Evolutionary conservation across 2,329 filamentous ascomycete genomes (phyloP).

Genomic region (Colletotrichum magnum): DNA sequence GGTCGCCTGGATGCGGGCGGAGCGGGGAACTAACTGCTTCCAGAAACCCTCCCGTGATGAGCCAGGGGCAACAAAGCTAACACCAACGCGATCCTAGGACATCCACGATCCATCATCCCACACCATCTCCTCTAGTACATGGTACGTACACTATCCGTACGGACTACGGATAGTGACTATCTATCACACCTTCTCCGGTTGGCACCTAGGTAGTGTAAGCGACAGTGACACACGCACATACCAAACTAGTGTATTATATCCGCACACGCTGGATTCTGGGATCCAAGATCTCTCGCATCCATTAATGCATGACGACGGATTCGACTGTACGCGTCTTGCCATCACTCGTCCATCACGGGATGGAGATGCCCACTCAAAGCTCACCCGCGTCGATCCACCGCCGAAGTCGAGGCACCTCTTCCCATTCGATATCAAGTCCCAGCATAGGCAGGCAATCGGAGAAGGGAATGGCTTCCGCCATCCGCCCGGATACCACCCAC

Average conservation of each 20-base stretch:
- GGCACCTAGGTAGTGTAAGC: too few relatives aligned
- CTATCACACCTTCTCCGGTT: conserved; percentile 9
- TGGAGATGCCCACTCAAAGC: conserved; percentile 13
- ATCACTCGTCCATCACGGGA: conserved; percentile 12
- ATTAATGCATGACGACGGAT: conserved; percentile 28
- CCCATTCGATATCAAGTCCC: conserved; percentile 24
- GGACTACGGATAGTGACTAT: neutral
- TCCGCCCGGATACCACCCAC: conserved; percentile 30
- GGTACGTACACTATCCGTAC: neutral
- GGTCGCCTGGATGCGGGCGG: conserved; percentile 25
- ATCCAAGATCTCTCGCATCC: conserved; percentile 13
- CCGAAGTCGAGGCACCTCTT: conserved; percentile 1
- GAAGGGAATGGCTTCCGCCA: conserved; percentile 22
- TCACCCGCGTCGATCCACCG: conserved; percentile 28
- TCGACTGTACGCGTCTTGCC: conserved; percentile 8
- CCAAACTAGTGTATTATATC: neutral
- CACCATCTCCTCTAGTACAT: neutral
- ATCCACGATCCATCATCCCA: neutral
- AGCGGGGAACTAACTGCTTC: conserved; percentile 36
- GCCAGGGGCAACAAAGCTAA: conserved; percentile 16
- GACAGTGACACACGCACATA: too few relatives aligned
- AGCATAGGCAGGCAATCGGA: conserved; percentile 6
- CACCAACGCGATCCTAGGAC: conserved; percentile 6
- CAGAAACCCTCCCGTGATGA: conserved; percentile 29
- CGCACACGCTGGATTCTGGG: neutral